Evolutionary conservation across 192 early-diverging fungal species (phyloP).

Genomic region (Phlyctochytrium bullatum): DNA sequence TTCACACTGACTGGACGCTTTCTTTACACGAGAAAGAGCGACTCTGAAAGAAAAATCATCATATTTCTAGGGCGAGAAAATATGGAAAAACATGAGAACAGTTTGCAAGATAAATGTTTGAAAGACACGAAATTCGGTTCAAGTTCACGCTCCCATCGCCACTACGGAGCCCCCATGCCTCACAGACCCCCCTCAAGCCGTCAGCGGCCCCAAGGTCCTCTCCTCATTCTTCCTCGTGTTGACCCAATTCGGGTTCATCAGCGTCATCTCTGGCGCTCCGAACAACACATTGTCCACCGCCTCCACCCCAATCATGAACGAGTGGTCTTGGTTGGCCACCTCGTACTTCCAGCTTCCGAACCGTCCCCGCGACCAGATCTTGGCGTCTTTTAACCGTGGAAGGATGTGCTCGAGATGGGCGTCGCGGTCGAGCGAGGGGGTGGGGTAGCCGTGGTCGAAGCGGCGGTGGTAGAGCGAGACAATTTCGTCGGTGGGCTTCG

Average conservation of each 20-base stretch:
- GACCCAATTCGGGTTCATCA: constrained; percentile 29
- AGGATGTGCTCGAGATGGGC: constrained; percentile 14
- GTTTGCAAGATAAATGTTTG: too few species aligned
- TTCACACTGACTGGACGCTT: too few species aligned
- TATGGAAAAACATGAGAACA: too few species aligned
- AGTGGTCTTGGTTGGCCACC: constrained; percentile 38
- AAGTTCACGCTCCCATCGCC: too few species aligned
- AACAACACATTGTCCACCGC: constrained; percentile 31
- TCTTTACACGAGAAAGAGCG: too few species aligned
- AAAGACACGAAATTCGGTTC: too few species aligned
- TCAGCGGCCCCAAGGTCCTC: too few species aligned
- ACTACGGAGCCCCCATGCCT: too few species aligned
- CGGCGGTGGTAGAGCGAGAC: constrained; percentile 30
- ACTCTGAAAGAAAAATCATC: too few species aligned
- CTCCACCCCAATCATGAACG: constrained; percentile 38
- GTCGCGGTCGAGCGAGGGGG: constrained; percentile 33
- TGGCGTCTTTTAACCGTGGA: constrained; percentile 20
- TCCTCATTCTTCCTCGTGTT: constrained; percentile 32
- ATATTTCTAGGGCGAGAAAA: too few species aligned
- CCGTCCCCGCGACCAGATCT: constrained; percentile 35
- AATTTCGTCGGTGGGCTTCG: constrained; percentile 32
- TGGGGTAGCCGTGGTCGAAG: constrained; percentile 36
- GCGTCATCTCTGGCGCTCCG: constrained; percentile 35
- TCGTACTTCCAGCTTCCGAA: constrained; percentile 41
- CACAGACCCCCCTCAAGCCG: too few species aligned